Percentiles rank a stretch among this genome's conserved stretches.
Evolutionary conservation across 2,329 filamentous ascomycete species (phyloP).

Genomic region (Coleophoma cylindrospora): DNA sequence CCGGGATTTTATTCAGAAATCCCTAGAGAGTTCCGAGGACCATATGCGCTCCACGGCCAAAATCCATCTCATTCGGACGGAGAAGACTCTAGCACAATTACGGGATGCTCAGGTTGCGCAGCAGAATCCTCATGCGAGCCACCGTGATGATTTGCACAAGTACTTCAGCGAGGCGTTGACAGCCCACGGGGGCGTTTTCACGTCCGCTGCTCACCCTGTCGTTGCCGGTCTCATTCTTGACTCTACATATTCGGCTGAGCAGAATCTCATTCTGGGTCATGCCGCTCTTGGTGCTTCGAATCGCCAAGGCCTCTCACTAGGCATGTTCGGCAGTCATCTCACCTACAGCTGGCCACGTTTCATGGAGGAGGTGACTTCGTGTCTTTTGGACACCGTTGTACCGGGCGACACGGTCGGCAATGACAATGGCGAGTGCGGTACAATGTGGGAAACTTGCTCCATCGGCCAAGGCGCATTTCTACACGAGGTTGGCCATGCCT

Average conservation of each 20-base stretch:
- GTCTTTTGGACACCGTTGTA: conserved; percentile 32
- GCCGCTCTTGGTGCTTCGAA: conserved; percentile 54
- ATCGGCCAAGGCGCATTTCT: conserved; percentile 64
- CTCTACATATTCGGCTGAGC: conserved; percentile 57
- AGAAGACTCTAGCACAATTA: conserved; percentile 63
- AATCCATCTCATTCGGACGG: conserved; percentile 61
- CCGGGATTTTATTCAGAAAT: conserved; percentile 10
- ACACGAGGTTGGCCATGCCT: conserved; percentile 66
- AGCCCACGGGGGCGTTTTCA: conserved; percentile 27
- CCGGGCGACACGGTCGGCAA: conserved; percentile 34
- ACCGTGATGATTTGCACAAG: conserved; percentile 48
- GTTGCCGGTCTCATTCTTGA: conserved; percentile 69
- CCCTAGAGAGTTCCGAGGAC: neutral
- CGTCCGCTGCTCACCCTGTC: conserved; percentile 44
- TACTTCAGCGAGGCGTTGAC: conserved; percentile 41
- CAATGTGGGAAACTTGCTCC: conserved; percentile 39
- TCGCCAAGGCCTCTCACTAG: conserved; percentile 54
- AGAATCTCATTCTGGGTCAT: conserved; percentile 58
- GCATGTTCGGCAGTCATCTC: conserved; percentile 67
- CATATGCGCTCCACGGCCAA: conserved; percentile 40
- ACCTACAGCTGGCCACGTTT: conserved; percentile 67
- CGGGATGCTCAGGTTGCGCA: conserved; percentile 59
- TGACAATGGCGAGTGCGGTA: conserved; percentile 35
- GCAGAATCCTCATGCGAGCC: conserved; percentile 50
- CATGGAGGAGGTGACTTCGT: conserved; percentile 58